Evolutionary conservation across 805 yeast species (phyloP).

Genomic region (Metschnikowia borealis): DNA sequence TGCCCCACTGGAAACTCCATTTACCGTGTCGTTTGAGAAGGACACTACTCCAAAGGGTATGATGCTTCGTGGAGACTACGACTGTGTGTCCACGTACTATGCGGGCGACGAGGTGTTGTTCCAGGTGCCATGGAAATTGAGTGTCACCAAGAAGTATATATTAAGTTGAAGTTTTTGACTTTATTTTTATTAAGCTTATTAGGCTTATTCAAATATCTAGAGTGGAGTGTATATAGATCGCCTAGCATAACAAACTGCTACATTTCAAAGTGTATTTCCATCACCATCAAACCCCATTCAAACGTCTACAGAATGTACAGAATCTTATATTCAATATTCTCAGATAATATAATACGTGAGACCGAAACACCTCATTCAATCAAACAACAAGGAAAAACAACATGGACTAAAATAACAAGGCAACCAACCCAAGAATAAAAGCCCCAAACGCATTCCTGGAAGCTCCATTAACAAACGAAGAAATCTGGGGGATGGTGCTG

Average conservation of each 20-base stretch:
- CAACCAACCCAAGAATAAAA: neutral
- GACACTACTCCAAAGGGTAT: constrained; percentile 40
- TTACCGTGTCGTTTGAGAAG: constrained; percentile 27
- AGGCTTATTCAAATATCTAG: no score
- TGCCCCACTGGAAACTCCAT: constrained; percentile 32
- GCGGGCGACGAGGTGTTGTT: constrained; percentile 30
- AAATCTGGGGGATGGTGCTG: neutral
- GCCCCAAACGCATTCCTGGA: neutral
- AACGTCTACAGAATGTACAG: no score
- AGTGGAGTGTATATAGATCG: no score
- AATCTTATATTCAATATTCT: no score
- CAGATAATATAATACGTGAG: no score
- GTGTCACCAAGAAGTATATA: constrained; percentile 23
- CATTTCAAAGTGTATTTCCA: no score
- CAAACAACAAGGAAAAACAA: no score
- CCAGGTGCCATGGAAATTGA: constrained; percentile 32
- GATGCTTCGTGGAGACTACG: constrained; percentile 32
- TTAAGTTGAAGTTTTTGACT: no score
- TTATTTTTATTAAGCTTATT: no score
- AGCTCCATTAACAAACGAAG: neutral
- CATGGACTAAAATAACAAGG: neutral
- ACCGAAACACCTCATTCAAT: no score
- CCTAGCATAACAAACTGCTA: no score
- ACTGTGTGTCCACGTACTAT: constrained; percentile 30
- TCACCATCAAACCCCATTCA: no score